These are phyloP conservation scores for Hymenoscyphus fraxineus DNA, from an alignment of 2,329 filamentous ascomycete genomes.

Conservation along the genomic window DNA sequence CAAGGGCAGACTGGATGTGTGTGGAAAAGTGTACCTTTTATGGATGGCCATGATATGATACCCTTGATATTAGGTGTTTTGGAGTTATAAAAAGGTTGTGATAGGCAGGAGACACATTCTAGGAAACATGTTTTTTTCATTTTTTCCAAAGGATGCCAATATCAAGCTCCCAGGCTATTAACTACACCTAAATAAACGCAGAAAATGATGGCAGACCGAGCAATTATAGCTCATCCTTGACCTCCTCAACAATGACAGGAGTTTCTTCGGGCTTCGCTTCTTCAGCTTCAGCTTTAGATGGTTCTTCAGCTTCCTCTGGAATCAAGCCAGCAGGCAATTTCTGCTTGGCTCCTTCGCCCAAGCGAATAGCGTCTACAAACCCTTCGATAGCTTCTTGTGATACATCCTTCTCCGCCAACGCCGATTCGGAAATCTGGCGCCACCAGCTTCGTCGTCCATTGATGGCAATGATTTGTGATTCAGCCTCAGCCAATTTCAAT, in stretches of 20 bases:
- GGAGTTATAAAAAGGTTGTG: constrained; percentile 13
- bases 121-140: neutral
- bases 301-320: constrained; percentile 39
- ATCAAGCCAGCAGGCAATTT: constrained; percentile 64
- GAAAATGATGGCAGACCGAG: constrained; percentile 1
- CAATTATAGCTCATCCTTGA: constrained; percentile 25
- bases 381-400: constrained; percentile 63
- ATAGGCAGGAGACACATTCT: neutral
- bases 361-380: constrained; percentile 87
- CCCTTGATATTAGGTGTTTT: constrained; percentile 21
- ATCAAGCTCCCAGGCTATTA: neutral
- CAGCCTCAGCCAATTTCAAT: constrained; percentile 55
- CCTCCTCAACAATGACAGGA: constrained; percentile 19
- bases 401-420: constrained; percentile 43
- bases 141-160: constrained; percentile 33
- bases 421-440: constrained; percentile 54
- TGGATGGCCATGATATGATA: constrained; percentile 20
- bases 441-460: constrained; percentile 87
- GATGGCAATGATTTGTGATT: constrained; percentile 72
- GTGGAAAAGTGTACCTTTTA: neutral
- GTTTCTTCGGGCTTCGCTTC: constrained; percentile 34
- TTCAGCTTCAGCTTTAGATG: constrained; percentile 37
- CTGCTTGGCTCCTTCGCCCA: constrained; percentile 81
- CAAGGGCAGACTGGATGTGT: constrained; percentile 14
- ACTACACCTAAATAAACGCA: constrained; percentile 11